A percentile compares a stretch with the other conserved stretches of the same genome.
Evolutionary conservation across 78 protist genomes (phyloP).

Genomic region (Trichosphaerium sp.): DNA sequence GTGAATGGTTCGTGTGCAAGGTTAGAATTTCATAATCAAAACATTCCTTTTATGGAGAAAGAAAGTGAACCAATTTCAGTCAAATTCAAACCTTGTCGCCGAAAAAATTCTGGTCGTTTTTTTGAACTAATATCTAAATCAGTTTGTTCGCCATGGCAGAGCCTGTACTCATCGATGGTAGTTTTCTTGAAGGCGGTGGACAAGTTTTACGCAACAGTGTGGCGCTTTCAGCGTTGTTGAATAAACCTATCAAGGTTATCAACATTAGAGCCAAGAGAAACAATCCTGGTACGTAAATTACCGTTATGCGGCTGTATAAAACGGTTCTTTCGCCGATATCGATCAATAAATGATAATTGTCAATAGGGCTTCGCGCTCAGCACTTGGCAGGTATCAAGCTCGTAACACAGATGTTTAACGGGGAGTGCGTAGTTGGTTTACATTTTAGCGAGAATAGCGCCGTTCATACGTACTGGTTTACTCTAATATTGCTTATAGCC

Average conservation of each 20-base stretch:
- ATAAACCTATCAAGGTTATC: constrained; percentile 13
- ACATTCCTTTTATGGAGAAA: no score
- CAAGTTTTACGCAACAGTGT: constrained; percentile 53
- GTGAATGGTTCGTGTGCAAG: no score
- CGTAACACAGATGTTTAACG: constrained; percentile 23
- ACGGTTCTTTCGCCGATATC: not conserved
- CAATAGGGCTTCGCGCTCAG: constrained; percentile 34
- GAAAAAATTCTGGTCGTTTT: no score
- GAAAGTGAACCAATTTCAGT: no score
- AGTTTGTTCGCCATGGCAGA: no score
- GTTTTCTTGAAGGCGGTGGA: constrained; percentile 62
- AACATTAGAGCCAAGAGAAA: constrained; percentile 41
- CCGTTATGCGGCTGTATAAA: not conserved
- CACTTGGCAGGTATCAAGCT: constrained; percentile 49
- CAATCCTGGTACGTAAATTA: constrained; percentile 41
- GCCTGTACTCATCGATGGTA: constrained; percentile 52
- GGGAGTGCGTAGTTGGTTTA: no score
- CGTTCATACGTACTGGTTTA: no score
- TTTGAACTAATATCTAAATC: no score
- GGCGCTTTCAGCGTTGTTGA: constrained; percentile 17
- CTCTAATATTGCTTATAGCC: no score
- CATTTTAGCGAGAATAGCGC: no score
- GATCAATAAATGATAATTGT: not conserved
- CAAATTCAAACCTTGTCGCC: no score
- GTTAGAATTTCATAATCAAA: no score